Evolutionary conservation across 805 yeast genomes (phyloP).

Genomic region (Starmerella bombi): DNA sequence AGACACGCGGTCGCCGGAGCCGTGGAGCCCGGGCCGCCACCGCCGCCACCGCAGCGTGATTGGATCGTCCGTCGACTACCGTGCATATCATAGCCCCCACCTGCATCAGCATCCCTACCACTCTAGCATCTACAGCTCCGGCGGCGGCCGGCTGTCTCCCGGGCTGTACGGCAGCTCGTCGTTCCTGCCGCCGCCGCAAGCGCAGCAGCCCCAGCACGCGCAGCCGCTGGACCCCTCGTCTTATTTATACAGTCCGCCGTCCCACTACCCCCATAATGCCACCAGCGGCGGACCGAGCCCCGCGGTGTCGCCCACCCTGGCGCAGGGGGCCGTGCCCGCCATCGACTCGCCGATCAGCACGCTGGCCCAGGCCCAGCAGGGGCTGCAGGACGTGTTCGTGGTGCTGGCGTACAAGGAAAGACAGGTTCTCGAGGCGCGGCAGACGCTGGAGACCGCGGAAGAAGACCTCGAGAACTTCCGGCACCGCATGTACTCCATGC

Average conservation of each 20-base stretch:
- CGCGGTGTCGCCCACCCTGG: background rate
- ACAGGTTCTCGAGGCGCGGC: constrained; percentile 27
- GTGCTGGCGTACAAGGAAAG: constrained; percentile 28
- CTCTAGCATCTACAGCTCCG: background rate
- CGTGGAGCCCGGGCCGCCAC: constrained; percentile 5
- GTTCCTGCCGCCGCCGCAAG: background rate
- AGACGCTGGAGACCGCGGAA: constrained; percentile 22
- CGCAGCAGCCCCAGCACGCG: background rate
- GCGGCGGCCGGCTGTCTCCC: background rate
- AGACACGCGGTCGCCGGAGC: constrained; percentile 7
- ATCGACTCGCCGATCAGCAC: background rate
- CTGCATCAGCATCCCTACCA: background rate
- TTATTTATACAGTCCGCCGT: background rate
- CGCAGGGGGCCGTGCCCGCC: background rate
- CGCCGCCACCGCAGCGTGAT: constrained; percentile 16
- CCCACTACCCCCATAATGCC: background rate
- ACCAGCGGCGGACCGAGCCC: background rate
- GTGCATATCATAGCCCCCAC: background rate
- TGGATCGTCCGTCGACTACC: constrained; percentile 12
- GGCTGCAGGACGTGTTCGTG: constrained; percentile 25
- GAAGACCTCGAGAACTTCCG: constrained; percentile 22
- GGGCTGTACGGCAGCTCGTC: background rate
- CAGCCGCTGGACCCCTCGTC: background rate
- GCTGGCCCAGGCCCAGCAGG: constrained; percentile 5
- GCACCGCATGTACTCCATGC: constrained; percentile 13